Conservation (phyloP, 345 rosid genomes). For the Linum tenue region DNA sequence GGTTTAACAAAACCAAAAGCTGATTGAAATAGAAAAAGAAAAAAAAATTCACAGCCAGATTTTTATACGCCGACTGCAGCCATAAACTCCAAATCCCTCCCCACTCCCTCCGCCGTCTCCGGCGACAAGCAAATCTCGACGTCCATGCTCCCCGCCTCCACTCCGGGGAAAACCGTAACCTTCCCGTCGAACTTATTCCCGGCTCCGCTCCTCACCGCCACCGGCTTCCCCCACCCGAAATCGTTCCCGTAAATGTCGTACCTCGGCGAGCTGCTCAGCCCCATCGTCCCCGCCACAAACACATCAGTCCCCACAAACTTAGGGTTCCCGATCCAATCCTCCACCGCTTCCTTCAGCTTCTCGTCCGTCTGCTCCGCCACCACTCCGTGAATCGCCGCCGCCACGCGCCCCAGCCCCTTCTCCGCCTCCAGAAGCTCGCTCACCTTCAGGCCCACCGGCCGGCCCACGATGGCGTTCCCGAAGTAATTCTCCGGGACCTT, state of each 20-base stretch:
- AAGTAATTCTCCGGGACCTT: slow-evolving; percentile 25
- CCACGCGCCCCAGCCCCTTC: slow-evolving; percentile 18
- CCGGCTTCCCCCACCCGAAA: no score
- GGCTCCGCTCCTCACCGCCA: slow-evolving; percentile 19
- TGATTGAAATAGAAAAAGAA: no score
- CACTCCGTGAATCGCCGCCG: slow-evolving; percentile 17
- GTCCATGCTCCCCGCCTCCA: slow-evolving; percentile 21
- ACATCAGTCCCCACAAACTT: neutral
- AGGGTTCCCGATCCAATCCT: slow-evolving; percentile 17
- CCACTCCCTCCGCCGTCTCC: slow-evolving; percentile 12
- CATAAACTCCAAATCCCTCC: slow-evolving; percentile 23
- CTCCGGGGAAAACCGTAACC: slow-evolving; percentile 19
- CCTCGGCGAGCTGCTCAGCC: slow-evolving; percentile 29
- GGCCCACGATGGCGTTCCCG: slow-evolving; percentile 19
- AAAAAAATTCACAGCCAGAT: no score
- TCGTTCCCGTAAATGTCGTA: slow-evolving; percentile 17
- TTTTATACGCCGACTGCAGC: slow-evolving; percentile 1
- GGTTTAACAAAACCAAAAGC: no score
- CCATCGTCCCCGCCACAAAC: neutral
- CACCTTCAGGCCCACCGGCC: neutral
- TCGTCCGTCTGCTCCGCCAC: slow-evolving; percentile 15
- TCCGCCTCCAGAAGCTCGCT: slow-evolving; percentile 10
- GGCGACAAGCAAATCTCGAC: slow-evolving; percentile 18
- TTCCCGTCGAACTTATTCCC: slow-evolving; percentile 19
- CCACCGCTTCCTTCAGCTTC: neutral